Conservation (phyloP, 129 eudicot genomes). For the Rutidosis leptorrhynchoides region DNA sequence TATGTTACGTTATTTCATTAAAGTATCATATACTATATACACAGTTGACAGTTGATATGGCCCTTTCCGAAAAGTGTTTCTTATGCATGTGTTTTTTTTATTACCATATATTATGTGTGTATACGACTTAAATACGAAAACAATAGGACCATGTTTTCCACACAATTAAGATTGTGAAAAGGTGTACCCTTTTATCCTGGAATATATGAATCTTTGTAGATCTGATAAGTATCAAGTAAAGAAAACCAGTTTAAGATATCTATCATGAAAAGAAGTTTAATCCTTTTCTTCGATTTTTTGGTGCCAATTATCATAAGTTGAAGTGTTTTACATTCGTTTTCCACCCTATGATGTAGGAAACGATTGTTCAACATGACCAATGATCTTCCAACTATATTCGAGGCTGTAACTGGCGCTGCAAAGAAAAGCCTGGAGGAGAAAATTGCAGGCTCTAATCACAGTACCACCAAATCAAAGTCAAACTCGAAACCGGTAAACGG, state of each 20-base stretch:
- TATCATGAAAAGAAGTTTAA: neutral
- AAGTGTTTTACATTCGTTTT: conserved; percentile 7
- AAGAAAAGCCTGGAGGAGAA: conserved; percentile 73
- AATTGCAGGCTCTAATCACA: conserved; percentile 51
- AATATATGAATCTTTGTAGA: neutral
- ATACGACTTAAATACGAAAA: neutral
- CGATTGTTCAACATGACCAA: conserved; percentile 72
- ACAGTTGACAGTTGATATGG: no score
- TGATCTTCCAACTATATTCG: conserved; percentile 77
- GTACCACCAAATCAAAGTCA: conserved; percentile 67
- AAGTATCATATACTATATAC: no score
- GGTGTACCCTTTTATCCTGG: neutral
- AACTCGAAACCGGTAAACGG: conserved; percentile 62
- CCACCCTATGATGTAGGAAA: conserved; percentile 46
- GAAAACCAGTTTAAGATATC: neutral
- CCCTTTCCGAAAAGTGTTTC: no score
- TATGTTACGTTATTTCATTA: no score
- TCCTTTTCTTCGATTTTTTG: conserved; percentile 14
- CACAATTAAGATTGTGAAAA: neutral
- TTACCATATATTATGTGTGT: neutral
- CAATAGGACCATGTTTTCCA: neutral
- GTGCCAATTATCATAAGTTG: conserved; percentile 1
- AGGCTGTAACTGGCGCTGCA: conserved; percentile 62
- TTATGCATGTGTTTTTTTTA: no score
- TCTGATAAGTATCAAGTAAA: neutral